Evolutionary conservation across 192 early-diverging fungal genomes (phyloP).

Genomic region (Backusella parvicylindrica): DNA sequence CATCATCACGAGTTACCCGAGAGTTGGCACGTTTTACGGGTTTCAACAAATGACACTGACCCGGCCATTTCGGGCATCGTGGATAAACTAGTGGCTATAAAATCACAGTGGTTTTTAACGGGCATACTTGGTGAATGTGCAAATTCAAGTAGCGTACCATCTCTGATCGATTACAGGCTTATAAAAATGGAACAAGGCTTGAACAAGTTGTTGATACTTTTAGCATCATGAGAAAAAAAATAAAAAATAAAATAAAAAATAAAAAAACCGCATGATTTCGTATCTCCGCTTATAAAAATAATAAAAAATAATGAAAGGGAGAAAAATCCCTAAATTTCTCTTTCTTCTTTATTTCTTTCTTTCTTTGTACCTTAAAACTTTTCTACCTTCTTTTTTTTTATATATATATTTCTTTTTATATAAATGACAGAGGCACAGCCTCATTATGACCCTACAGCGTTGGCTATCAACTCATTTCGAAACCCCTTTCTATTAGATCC

Average conservation of each 20-base stretch:
- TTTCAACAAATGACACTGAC: conserved; percentile 14
- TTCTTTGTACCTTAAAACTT: background rate
- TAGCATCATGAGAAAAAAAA: background rate
- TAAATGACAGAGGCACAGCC: background rate
- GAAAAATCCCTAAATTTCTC: background rate
- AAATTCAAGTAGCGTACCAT: conserved; percentile 27
- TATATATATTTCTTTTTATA: background rate
- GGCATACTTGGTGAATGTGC: conserved; percentile 23
- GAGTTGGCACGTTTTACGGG: conserved; percentile 27
- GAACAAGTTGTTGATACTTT: background rate
- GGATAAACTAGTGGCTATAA: conserved; percentile 34
- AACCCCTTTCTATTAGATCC: background rate
- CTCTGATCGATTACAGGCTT: conserved; percentile 15
- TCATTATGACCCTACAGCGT: background rate
- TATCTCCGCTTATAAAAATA: background rate
- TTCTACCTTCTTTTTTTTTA: background rate
- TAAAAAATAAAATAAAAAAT: background rate
- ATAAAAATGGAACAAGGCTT: background rate
- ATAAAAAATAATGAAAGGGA: background rate
- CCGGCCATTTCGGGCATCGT: conserved; percentile 31
- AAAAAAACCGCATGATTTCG: background rate
- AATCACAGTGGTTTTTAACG: conserved; percentile 28
- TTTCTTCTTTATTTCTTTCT: background rate
- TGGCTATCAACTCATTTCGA: background rate
- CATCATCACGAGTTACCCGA: conserved; percentile 15